Evolutionary conservation across 202 grass and related monocot species (phyloP), one percentile per base, ranked within the genome.

Genomic region (Saccharum hybrid): DNA sequence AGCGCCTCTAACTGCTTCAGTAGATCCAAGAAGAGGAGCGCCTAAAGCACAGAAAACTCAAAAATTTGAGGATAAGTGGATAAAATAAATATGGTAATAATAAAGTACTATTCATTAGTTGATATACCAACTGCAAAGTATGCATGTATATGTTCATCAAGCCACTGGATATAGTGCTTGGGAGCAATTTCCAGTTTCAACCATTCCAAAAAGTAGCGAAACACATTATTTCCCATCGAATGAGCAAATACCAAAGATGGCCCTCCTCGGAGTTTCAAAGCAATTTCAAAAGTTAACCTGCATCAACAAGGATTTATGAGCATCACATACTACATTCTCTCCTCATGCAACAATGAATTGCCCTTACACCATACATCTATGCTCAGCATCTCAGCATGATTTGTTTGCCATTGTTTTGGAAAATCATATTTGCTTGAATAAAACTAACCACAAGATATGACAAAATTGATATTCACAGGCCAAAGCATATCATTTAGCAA

Each of bases 161-260:
- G 92, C 94, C 94, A 97, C 57, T 88, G 72, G 71, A 92, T 90
- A 36, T 97, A 93, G 64, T 91, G 83, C 73, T 93, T 97, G 36
- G 94, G 94, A 75, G 94, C 88, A 83, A 97, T 94, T 89, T 94
- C 94, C 82, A 97, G 88, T 77, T 97, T 97, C 85, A 97, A 82
- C 94, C 94, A 97, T 66, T 97, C 92, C 72, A 97, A 76, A 82
- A 97, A 97, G 56, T 97, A 97, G 28, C 94, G 90, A 62, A 97
- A 97, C 21, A 97, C 94, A 78, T 97, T 94, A 71, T 94, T 97
- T 80, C 92, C 94, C 94, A 97, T 93, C 19, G 94, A 97, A 85
- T 97, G 94, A 78, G 92, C 92, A 94, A 97, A 97, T 12, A 97
- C 94, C 74, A 97, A 86, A 76, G 92, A 97, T 73, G 94, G 94